Percentiles rank a stretch among this genome's conserved stretches.
phyloP scores from a whole-genome alignment of 2,329 filamentous ascomycete genomes.

The Tolypocladium pustulatum region DNA sequence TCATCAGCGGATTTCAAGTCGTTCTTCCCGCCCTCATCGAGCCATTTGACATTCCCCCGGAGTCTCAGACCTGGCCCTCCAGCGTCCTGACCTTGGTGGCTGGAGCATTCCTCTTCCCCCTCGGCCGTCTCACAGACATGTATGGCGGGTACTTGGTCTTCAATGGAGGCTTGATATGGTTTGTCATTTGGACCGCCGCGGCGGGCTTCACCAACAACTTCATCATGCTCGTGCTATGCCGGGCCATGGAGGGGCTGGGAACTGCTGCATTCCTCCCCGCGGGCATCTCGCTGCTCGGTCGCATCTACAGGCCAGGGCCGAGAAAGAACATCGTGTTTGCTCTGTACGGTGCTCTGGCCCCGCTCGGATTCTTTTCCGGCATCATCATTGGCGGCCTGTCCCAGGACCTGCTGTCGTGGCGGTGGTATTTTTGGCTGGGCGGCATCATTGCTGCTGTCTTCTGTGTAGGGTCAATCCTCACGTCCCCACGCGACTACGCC shows the following conservation, averaged over 20 bases:
- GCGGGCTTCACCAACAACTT: slow-evolving; percentile 54
- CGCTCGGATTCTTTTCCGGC: slow-evolving; percentile 47
- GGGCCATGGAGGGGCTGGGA: slow-evolving; percentile 58
- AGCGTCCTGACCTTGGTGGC: slow-evolving; percentile 47
- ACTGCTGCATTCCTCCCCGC: slow-evolving; percentile 58
- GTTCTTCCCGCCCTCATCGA: slow-evolving; percentile 54
- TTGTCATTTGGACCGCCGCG: slow-evolving; percentile 52
- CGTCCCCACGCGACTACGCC: slow-evolving; percentile 23
- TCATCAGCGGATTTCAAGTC: slow-evolving; percentile 63
- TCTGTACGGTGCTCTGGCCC: slow-evolving; percentile 45
- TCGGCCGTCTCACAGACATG: slow-evolving; percentile 47
- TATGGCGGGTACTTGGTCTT: slow-evolving; percentile 49
- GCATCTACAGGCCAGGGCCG: slow-evolving; percentile 54
- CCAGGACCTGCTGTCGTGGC: slow-evolving; percentile 48
- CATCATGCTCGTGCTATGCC: slow-evolving; percentile 56
- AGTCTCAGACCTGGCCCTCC: slow-evolving; percentile 51
- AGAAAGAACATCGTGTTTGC: slow-evolving; percentile 55
- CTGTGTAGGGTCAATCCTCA: slow-evolving; percentile 32
- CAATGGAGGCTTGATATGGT: slow-evolving; percentile 46
- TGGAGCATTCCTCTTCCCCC: slow-evolving; percentile 47
- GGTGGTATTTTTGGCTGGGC: slow-evolving; percentile 61
- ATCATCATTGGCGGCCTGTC: slow-evolving; percentile 55
- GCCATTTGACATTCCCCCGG: slow-evolving; percentile 52
- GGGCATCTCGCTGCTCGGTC: slow-evolving; percentile 55
- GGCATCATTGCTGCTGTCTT: slow-evolving; percentile 32